Conservation (phyloP, 2,329 filamentous ascomycete genomes). For the Sclerotinia borealis region DNA sequence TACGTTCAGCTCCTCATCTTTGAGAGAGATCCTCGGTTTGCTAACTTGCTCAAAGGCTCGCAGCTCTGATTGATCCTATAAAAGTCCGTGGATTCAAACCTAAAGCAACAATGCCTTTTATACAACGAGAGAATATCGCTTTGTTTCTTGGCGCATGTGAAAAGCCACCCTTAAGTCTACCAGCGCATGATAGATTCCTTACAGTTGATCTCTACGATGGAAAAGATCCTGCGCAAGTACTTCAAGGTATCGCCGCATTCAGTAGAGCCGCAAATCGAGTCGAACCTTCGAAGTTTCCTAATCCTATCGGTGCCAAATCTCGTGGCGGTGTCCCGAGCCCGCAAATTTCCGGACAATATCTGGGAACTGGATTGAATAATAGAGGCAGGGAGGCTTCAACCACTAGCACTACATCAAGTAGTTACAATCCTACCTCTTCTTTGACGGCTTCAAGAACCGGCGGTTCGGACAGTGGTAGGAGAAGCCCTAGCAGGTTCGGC, state of each 20-base stretch:
- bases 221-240: constrained; percentile 92
- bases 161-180: constrained; percentile 74
- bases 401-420: constrained; percentile 53
- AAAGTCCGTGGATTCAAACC: constrained; percentile 82
- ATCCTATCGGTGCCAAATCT: constrained; percentile 66
- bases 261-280: constrained; percentile 75
- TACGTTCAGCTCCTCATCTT: constrained; percentile 39
- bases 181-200: constrained; percentile 90
- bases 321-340: constrained; percentile 57
- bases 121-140: constrained; percentile 99
- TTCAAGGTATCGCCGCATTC: constrained; percentile 89
- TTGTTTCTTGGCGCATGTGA: constrained; percentile 90
- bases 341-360: constrained; percentile 51
- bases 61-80: constrained; percentile 71
- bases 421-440: constrained; percentile 37
- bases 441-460: constrained; percentile 31
- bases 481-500: constrained; percentile 56
- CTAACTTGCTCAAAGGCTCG: constrained; percentile 46
- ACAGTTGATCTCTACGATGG: constrained; percentile 94
- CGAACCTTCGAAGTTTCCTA: constrained; percentile 68
- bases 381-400: constrained; percentile 47
- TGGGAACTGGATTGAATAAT: constrained; percentile 35
- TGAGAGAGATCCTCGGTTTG: constrained; percentile 8
- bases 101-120: constrained; percentile 87
- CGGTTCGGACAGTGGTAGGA: constrained; percentile 45